Conservation (phyloP, 163 green algal genomes). For the Coccomyxa subellipsoidea region DNA sequence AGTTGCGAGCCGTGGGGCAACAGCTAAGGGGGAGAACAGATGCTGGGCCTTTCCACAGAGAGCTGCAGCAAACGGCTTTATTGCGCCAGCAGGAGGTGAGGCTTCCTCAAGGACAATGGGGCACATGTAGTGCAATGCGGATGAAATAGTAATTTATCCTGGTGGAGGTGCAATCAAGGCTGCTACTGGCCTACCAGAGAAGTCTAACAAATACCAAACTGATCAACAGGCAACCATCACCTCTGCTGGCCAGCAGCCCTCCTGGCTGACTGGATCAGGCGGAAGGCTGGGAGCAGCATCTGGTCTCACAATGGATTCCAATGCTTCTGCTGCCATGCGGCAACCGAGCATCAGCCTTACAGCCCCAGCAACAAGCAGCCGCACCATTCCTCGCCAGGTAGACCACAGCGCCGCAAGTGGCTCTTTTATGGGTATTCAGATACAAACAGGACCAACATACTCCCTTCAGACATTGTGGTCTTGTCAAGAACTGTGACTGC, state of each 20-base stretch:
- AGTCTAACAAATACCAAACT: too few species aligned
- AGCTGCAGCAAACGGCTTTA: background rate
- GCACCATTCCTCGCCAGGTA: background rate
- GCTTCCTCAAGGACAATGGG: too few species aligned
- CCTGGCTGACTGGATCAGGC: background rate
- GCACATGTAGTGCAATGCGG: too few species aligned
- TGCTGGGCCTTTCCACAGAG: background rate
- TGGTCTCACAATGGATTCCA: background rate
- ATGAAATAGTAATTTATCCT: too few species aligned
- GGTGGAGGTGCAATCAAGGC: too few species aligned
- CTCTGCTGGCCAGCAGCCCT: background rate
- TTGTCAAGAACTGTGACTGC: too few species aligned
- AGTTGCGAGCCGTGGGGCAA: background rate
- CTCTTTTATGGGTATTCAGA: too few species aligned
- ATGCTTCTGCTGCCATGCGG: background rate
- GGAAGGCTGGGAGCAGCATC: background rate
- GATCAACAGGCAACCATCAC: background rate
- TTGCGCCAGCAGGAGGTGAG: background rate
- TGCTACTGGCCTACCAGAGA: too few species aligned
- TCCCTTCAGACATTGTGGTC: too few species aligned
- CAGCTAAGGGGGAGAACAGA: background rate
- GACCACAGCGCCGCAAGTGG: background rate
- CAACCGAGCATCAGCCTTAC: background rate
- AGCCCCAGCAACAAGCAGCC: background rate
- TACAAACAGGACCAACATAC: too few species aligned